Percentiles rank a stretch among this genome's conserved stretches.
phyloP scores from a whole-genome alignment of 140 eudicot species.

The Cichorium intybus region DNA sequence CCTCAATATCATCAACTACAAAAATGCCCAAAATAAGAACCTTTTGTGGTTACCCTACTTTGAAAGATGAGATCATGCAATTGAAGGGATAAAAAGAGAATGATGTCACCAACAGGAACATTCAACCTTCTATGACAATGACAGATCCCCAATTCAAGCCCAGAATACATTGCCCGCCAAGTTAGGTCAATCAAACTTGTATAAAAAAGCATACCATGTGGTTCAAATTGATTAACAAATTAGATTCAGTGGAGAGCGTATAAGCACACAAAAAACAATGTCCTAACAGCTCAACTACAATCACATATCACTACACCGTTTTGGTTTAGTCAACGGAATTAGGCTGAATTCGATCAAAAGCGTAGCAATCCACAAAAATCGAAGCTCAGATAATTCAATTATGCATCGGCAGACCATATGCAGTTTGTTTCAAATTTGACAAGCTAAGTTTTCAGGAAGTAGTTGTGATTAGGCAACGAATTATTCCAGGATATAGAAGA shows the following conservation, averaged over 20 bases:
- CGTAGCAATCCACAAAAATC: not conserved
- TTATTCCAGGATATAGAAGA: not conserved
- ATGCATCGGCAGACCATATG: not conserved
- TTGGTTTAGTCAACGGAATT: not conserved
- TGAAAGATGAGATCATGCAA: not conserved
- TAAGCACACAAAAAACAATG: not conserved
- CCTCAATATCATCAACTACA: not conserved
- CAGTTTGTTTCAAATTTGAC: not conserved
- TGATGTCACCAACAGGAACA: not conserved
- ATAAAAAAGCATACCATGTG: not conserved
- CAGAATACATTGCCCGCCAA: not conserved
- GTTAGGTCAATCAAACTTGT: slow-evolving; percentile 19
- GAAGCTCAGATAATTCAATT: not conserved
- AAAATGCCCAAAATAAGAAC: not conserved
- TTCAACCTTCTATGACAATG: not conserved
- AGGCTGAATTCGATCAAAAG: slow-evolving; percentile 3
- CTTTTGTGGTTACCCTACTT: not conserved
- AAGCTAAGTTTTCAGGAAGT: not conserved
- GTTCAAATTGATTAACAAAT: not conserved
- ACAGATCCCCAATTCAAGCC: slow-evolving; percentile 3
- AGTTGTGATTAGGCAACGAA: not conserved
- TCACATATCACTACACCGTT: not conserved
- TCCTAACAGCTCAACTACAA: not conserved
- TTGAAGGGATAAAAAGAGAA: not conserved
- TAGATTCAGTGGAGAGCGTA: not conserved